Conservation (phyloP, 2,329 filamentous ascomycete genomes). For the Diplodia corticola region DNA sequence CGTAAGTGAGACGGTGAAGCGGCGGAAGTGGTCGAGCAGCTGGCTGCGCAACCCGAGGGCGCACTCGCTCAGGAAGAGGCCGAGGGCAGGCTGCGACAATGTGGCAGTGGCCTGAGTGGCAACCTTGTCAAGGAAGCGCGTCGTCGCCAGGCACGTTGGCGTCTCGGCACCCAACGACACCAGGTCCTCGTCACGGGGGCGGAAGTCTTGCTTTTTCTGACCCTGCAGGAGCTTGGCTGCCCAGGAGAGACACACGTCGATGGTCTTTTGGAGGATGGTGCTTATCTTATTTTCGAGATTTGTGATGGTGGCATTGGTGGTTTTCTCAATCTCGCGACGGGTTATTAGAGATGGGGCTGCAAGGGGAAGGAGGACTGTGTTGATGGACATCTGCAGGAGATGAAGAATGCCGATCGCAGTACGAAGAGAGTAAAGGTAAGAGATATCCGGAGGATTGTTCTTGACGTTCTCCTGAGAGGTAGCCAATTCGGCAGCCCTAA, state of each 20-base stretch:
- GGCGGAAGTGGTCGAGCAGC: constrained; percentile 90
- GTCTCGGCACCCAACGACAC: constrained; percentile 57
- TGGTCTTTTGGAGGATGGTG: constrained; percentile 65
- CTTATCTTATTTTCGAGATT: constrained; percentile 84
- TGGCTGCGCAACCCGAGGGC: constrained; percentile 74
- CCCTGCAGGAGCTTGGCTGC: constrained; percentile 68
- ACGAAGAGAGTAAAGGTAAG: constrained; percentile 76
- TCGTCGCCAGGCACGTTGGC: constrained; percentile 77
- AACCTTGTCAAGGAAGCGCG: constrained; percentile 71
- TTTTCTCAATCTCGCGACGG: constrained; percentile 83
- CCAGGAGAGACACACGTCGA: constrained; percentile 76
- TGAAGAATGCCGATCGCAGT: constrained; percentile 86
- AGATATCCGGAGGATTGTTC: constrained; percentile 84
- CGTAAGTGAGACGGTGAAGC: constrained; percentile 88
- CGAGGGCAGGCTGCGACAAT: constrained; percentile 80
- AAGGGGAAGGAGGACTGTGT: constrained; percentile 84
- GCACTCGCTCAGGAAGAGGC: constrained; percentile 79
- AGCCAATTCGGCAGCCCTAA: constrained; percentile 63
- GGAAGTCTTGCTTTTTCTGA: constrained; percentile 88
- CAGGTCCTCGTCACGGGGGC: constrained; percentile 74
- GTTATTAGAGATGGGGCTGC: constrained; percentile 89
- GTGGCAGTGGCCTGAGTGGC: constrained; percentile 64
- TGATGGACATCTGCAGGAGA: constrained; percentile 89
- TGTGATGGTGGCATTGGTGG: constrained; percentile 70
- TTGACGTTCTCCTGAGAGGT: constrained; percentile 71